These are phyloP conservation scores for Penicillium paxilli DNA, from an alignment of 495 filamentous ascomycete species.

Conservation along the genomic window DNA sequence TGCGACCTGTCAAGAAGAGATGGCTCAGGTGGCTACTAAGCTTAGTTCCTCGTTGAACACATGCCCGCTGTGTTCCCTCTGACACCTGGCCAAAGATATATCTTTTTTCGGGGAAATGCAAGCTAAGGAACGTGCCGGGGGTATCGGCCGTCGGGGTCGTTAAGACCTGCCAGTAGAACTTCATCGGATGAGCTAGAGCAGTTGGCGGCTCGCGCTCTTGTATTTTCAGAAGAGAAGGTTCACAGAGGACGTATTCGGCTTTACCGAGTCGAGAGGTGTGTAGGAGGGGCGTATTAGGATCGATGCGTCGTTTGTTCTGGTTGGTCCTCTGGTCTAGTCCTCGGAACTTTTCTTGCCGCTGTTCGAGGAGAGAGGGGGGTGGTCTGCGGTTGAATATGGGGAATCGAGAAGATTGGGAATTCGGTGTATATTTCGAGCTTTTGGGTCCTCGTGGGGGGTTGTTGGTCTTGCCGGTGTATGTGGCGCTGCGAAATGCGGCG, in stretches of 20 bases:
- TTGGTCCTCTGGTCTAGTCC: neutral
- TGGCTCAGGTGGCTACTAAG: slow-evolving; percentile 61
- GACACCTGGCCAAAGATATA: slow-evolving; percentile 85
- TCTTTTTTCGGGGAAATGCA: slow-evolving; percentile 76
- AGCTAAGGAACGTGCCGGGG: slow-evolving; percentile 69
- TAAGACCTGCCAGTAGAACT: slow-evolving; percentile 67
- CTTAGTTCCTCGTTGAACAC: slow-evolving; percentile 60
- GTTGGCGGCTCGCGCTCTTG: neutral
- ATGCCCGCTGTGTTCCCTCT: slow-evolving; percentile 83
- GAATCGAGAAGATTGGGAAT: neutral
- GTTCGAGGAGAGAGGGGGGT: neutral
- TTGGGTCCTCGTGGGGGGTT: too few species aligned
- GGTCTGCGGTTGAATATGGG: neutral
- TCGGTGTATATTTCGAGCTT: neutral
- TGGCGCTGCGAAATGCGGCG: slow-evolving; percentile 9
- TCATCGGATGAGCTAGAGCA: slow-evolving; percentile 53
- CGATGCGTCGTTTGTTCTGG: neutral
- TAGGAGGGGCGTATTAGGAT: slow-evolving; percentile 6
- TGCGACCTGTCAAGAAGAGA: slow-evolving; percentile 76
- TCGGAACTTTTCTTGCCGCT: neutral
- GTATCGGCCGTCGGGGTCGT: slow-evolving; percentile 90
- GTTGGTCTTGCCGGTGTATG: too few species aligned
- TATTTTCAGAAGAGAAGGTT: slow-evolving; percentile 12
- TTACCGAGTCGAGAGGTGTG: slow-evolving; percentile 3
- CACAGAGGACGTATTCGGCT: slow-evolving; percentile 28